Conservation (phyloP, 495 filamentous ascomycete genomes). For the Neurospora tetraspora region DNA sequence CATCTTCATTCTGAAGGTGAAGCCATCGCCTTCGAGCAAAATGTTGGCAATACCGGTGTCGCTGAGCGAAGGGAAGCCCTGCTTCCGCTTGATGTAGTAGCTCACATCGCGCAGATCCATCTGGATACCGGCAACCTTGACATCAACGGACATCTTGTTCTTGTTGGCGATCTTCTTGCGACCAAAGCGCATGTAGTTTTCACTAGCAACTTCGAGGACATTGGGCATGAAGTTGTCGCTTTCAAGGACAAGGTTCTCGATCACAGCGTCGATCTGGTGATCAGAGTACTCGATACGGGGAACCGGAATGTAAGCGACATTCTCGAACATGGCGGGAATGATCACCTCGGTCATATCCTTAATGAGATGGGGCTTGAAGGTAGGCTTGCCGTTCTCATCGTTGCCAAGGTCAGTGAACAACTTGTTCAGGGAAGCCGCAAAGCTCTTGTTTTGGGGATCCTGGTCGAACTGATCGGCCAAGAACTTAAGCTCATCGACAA, state of each 20-base stretch:
- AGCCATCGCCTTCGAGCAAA: conserved; percentile 75
- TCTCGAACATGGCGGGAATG: conserved; percentile 75
- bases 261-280: conserved; percentile 68
- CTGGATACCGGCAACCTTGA: conserved; percentile 83
- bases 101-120: conserved; percentile 79
- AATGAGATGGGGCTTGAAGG: conserved; percentile 84
- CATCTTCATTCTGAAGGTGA: conserved; percentile 86
- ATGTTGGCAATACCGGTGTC: conserved; percentile 89
- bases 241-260: conserved; percentile 93
- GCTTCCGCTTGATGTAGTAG: conserved; percentile 93
- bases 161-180: conserved; percentile 69
- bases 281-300: conserved; percentile 93
- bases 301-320: conserved; percentile 81
- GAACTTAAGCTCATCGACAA: conserved; percentile 86
- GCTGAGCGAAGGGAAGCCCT: conserved; percentile 84
- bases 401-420: conserved; percentile 82
- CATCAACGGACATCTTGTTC: conserved; percentile 70
- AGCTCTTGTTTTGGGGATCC: conserved; percentile 75
- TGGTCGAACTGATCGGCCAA: conserved; percentile 78
- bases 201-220: conserved; percentile 76
- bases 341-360: conserved; percentile 85
- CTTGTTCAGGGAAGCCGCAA: conserved; percentile 66
- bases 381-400: conserved; percentile 64
- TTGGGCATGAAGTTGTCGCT: conserved; percentile 97
- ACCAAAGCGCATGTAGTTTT: conserved; percentile 95